Percentiles rank a stretch among this genome's conserved stretches.
Conservation (phyloP, 805 yeast species). For the Saccharomycopsis amapae region DNA sequence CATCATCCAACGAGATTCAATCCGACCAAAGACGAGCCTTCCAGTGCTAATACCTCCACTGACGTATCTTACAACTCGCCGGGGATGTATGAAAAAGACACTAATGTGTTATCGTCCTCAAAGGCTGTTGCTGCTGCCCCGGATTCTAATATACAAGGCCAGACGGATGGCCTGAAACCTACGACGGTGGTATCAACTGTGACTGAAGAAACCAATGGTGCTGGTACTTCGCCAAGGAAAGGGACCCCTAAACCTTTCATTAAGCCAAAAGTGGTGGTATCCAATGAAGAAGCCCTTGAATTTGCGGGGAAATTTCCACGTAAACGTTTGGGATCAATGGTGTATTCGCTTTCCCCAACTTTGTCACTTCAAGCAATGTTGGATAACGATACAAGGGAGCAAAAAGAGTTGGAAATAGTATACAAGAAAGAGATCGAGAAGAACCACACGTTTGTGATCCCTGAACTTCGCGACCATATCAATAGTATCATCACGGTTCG, state of each 20-base stretch:
- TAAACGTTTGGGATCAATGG: conserved; percentile 43
- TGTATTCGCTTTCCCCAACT: conserved; percentile 33
- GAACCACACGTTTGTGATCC: conserved; percentile 24
- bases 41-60: conserved; percentile 7
- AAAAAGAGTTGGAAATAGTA: neutral
- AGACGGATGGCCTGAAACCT: no score
- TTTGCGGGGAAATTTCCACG: conserved; percentile 38
- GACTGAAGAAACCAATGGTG: no score
- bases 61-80: conserved; percentile 1
- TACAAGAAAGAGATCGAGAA: conserved; percentile 13
- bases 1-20: conserved; percentile 17
- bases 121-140: no score
- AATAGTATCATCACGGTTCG: conserved; percentile 32
- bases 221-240: no score
- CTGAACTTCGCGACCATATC: conserved; percentile 33
- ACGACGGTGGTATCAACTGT: no score
- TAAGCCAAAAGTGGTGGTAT: conserved; percentile 28
- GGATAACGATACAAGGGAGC: neutral
- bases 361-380: conserved; percentile 1
- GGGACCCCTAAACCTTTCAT: conserved; percentile 20
- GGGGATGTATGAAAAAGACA: neutral
- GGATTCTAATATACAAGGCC: no score
- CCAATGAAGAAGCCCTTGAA: conserved; percentile 35
- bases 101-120: no score
- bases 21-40: neutral